Evolutionary conservation across 1,139 yeast species (phyloP), one percentile per base, ranked within the genome.

Genomic region (Zygotorulaspora mrakii): DNA sequence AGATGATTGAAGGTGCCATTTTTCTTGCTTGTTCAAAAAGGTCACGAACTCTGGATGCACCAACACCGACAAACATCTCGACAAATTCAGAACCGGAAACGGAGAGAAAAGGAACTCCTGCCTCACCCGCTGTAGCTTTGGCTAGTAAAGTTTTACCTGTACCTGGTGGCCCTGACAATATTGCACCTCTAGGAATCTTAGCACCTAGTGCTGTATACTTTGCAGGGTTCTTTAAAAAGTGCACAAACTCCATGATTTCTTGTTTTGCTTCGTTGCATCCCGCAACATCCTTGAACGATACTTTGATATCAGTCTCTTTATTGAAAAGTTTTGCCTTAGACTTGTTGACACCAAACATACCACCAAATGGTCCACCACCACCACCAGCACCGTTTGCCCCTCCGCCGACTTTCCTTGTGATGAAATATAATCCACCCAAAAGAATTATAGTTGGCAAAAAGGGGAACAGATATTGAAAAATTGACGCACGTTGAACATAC

Each of bases 71-170:
- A 69, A 88, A 91, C 97, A 91, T 89, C 66, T 91, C 98, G 12
- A 91, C 95, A 53, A 91, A 91, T 61, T 91, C 97, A n/a, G 97
- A 88, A 52, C 97, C 98, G 4, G 95, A 85, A 9, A 91, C 97
- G 11, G 95, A 83, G 52, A 79, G 78, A 59, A 91, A 91, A 27
- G 98, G 97, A 32, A 91, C 98, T 36, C 91, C 95, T 0, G 97
- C 97, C 65, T 91, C 98, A 49, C 98, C 98, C 1, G 98, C 98
- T 31, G 97, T 91, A 4, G 98, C 98, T 63, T 86, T 89, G n/a
- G 98, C 98, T 43, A 91, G 70, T 49, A 91, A 70, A 1, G 98
- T 91, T 65, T 91, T 91, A 80, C 98, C 98, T 5, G 98, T 91
- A 72, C 98, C 98, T 36, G 98, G 98, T n/a, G 97, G 96, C 45